Evolutionary conservation across 176 grass and related monocot genomes (phyloP).

Genomic region (Oryza rufipogon): DNA sequence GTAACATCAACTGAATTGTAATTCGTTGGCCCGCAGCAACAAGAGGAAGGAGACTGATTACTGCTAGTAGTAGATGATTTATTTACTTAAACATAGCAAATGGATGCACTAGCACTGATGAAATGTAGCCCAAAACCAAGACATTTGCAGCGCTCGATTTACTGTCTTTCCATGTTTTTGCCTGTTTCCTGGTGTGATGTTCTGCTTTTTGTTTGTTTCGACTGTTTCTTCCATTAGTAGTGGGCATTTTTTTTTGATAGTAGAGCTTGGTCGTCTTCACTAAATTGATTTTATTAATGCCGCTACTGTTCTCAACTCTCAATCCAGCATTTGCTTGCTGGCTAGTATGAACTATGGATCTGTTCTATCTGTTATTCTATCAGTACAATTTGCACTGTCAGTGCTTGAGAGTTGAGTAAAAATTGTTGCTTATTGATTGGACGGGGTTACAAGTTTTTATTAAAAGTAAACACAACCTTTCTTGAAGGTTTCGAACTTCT

Average conservation of each 20-base stretch:
- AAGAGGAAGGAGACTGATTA: not conserved
- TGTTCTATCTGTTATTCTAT: not conserved
- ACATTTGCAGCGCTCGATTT: not conserved
- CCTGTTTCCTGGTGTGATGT: not conserved
- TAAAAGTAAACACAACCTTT: not conserved
- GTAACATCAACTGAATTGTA: not conserved
- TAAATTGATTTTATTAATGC: not conserved
- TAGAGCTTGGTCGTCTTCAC: not conserved
- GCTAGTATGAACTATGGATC: conserved; percentile 14
- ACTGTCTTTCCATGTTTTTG: not conserved
- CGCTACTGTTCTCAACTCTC: not conserved
- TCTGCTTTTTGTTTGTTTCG: not conserved
- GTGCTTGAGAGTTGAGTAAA: not conserved
- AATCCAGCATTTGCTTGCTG: not conserved
- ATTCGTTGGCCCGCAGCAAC: not conserved
- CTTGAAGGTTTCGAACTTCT: not conserved
- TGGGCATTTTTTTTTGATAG: not conserved
- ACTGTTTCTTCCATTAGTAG: not conserved
- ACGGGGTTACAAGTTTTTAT: not conserved
- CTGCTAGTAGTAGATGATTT: not conserved
- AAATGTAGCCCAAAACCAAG: not conserved
- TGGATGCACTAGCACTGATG: not conserved
- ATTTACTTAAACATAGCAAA: not conserved
- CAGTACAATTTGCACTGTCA: not conserved
- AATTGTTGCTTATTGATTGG: conserved; percentile 14